Evolutionary conservation across 2,329 filamentous ascomycete species (phyloP), one percentile per base, ranked within the genome.

Genomic region (Cadophora sp.): DNA sequence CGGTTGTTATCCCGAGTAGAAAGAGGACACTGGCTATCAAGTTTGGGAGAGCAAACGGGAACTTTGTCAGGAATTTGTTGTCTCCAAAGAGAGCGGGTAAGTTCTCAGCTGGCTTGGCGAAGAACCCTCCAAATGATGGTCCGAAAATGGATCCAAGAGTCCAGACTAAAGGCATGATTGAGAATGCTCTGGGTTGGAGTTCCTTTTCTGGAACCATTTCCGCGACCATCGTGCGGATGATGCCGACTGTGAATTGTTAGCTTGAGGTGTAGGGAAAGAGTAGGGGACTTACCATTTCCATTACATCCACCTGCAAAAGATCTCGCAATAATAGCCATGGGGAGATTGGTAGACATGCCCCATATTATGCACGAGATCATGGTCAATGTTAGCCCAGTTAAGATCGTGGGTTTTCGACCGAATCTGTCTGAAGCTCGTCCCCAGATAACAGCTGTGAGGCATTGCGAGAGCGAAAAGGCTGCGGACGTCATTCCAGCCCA

Each of bases 141-240:
- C 95, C 95, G 72, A 97, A 91, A 45, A 97, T 93, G 43, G 89
- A 91, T 0, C 95, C 95, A 62, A 97, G 82, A 13, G 90, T 94
- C 91, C 93, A 98, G 56, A 91, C 92, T 18, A 98, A 81, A 4
- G 95, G 95, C 94, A 98, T 97, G 55, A 98, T 84, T 70, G 91
- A 94, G 78, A 98, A 98, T 0, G 96, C 96, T 62, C 89, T 84
- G 0, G 95, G 94, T 76, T 97, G 95, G 7, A 97, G 83, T 75
- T 94, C 91, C 77, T 87, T 93, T 78, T 96, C 89, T 0, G 93
- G 92, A 1, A 97, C 94, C 85, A 97, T 89, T 78, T 97, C 95
- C 0, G 95, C 95, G 1, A 97, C 94, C 81, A 96, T 93, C 18
- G 93, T 97, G 71, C 94, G 83, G 70, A 97, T 90, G 69, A 97